phyloP scores from a whole-genome alignment of 208 protist species.

The Acanthamoeba royreba region DNA sequence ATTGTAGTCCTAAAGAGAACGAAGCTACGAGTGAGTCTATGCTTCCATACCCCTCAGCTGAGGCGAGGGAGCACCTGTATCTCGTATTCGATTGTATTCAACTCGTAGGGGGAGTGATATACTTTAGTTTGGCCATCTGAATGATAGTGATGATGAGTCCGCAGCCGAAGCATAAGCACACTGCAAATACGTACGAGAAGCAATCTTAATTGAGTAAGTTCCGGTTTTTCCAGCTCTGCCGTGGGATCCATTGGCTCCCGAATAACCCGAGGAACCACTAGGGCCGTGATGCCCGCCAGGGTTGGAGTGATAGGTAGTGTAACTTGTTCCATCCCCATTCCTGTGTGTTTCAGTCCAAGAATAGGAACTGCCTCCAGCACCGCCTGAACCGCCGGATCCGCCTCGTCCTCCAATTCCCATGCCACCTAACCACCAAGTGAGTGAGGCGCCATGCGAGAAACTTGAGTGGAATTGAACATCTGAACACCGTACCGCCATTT shows the following conservation, averaged over 20 bases:
- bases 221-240: neutral
- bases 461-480: neutral
- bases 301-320: neutral
- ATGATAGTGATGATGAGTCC: too few species aligned
- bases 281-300: neutral
- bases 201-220: neutral
- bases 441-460: neutral
- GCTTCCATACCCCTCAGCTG: neutral
- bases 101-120: neutral
- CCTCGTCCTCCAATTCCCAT: neutral
- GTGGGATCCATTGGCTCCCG: neutral
- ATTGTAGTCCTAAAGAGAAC: neutral
- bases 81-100: neutral
- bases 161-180: too few species aligned
- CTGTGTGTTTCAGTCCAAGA: neutral
- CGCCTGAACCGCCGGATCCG: neutral
- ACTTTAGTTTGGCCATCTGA: neutral
- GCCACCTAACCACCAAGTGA: neutral
- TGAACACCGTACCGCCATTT: neutral
- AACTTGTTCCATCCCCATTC: neutral
- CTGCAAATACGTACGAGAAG: neutral
- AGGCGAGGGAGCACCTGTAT: neutral
- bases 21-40: neutral
- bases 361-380: neutral
- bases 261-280: neutral